Evolutionary conservation across 495 filamentous ascomycete species (phyloP), one percentile per base, ranked within the genome.

Genomic region (Talaromyces stipitatus): DNA sequence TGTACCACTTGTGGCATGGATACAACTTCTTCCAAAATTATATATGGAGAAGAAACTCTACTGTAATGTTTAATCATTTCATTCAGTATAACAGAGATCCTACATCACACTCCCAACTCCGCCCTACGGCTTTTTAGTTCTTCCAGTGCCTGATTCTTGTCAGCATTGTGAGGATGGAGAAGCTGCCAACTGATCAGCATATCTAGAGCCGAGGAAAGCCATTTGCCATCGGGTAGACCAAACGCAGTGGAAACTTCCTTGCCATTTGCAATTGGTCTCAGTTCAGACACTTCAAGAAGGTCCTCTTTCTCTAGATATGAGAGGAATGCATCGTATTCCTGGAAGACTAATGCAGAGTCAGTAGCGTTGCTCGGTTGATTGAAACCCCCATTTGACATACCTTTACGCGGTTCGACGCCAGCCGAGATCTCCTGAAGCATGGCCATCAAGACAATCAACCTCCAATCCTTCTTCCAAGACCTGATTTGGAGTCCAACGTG

Each of bases 111-210:
- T 36, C 76, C 76, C 53, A 90, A 69, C 66, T 89, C 84, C 46
- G 68, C 66, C 60, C 73, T 75, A 65, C 75, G 78, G 38, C 65
- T 66, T 38, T 66, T 58, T 16, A 94, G 78, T 63, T 85, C 83
- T 59, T 89, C 82, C 57, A 95, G 74, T 4, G 78, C 89, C 20
- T 75, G 79, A 6, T 76, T 66, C 16, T 84, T 77, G 53, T 88
- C 83, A 5, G 73, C 76, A 6, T 69, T 71, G 2, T 80, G 81
- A 2, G 91, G 90, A 66, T 97, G 82, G 28, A 86, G 75, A 26
- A 97, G 74, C 72, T 97, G 95, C 89, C 91, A 97, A 56, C 82
- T 81, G 67, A 94, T 78, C 27, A 85, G 83, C 14, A 86, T 71
- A 7, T 88, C 83, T 45, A 94, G 64, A 12, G 90, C 91, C 55